phyloP scores from a whole-genome alignment of 2,329 filamentous ascomycete genomes.

The Diaporthe humulicola region DNA sequence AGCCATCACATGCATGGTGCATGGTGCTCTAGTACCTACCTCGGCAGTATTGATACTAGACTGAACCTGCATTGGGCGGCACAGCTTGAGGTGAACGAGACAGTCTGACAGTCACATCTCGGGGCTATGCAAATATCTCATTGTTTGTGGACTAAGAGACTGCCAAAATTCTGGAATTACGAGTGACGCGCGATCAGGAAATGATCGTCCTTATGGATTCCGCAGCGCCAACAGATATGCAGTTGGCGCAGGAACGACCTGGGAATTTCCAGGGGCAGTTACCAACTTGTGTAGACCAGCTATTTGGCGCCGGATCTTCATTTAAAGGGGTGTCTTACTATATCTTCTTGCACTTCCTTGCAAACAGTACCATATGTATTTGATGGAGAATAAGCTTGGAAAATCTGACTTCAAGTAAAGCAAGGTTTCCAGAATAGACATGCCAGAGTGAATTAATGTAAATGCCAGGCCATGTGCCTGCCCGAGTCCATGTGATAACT shows the following conservation, averaged over 20 bases:
- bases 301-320: not conserved
- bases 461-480: not conserved
- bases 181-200: not conserved
- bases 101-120: not conserved
- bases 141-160: not conserved
- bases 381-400: not conserved
- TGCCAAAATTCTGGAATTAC: too few species aligned
- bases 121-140: not conserved
- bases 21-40: not conserved
- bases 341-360: not conserved
- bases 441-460: not conserved
- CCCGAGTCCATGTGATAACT: not conserved
- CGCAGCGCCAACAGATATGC: not conserved
- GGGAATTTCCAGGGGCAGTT: too few species aligned
- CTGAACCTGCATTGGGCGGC: too few species aligned
- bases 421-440: not conserved
- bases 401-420: not conserved
- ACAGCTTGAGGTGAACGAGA: not conserved
- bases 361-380: not conserved
- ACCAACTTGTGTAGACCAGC: too few species aligned
- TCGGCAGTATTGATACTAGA: not conserved
- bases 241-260: too few species aligned
- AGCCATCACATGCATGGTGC: not conserved
- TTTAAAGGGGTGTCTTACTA: not conserved
- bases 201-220: not conserved